A percentile compares a stretch with the other conserved stretches of the same genome.
These are phyloP conservation scores for Leonotis leonurus DNA, from an alignment of 257 asterid species.

Conservation along the genomic window DNA sequence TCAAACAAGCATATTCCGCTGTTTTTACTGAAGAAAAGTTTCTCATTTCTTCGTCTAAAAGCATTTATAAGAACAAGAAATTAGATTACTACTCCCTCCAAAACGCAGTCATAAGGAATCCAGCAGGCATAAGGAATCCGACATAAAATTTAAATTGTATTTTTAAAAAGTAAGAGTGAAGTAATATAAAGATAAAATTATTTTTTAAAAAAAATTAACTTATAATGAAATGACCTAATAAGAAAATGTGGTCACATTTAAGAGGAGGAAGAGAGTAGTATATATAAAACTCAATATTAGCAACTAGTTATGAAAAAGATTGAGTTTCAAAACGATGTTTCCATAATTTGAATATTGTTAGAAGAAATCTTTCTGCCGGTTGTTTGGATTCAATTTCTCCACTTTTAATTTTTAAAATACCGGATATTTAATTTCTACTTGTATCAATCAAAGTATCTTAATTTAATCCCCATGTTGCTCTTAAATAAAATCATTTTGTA, in stretches of 20 bases:
- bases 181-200: no score
- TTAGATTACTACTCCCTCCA: not conserved
- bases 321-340: not conserved
- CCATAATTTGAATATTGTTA: not conserved
- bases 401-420: not conserved
- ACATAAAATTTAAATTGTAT: no score
- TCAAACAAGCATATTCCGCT: constrained; percentile 46
- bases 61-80: not conserved
- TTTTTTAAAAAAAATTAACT: no score
- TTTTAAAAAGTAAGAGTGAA: no score
- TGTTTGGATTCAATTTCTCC: not conserved
- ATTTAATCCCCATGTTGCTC: not conserved
- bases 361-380: not conserved
- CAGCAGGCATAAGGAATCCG: no score
- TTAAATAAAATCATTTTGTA: not conserved
- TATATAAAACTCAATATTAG: no score
- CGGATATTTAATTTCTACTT: not conserved
- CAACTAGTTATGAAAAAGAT: not conserved
- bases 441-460: not conserved
- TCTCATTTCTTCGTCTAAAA: constrained; percentile 8
- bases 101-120: no score
- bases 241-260: no score
- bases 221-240: no score
- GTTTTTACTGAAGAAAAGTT: constrained; percentile 5
- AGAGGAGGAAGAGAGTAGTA: no score